These are phyloP conservation scores for Stenocarpella maydis DNA, from an alignment of 2,329 filamentous ascomycete genomes.

Conservation along the genomic window DNA sequence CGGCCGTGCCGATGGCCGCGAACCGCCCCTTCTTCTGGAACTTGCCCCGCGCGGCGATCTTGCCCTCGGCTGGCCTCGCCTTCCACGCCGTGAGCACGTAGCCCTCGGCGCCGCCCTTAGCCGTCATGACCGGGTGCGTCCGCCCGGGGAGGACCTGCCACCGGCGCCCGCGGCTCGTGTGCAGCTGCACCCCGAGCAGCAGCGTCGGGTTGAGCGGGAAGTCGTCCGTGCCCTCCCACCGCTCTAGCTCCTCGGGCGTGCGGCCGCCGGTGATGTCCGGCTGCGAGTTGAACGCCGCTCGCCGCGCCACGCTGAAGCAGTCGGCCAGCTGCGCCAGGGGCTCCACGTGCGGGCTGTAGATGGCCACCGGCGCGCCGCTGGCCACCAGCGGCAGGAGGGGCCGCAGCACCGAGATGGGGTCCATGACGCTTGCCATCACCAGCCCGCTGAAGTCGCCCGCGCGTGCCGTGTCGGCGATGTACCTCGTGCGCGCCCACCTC, in stretches of 20 bases:
- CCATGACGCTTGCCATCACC: slow-evolving; percentile 83
- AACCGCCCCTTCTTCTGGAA: slow-evolving; percentile 66
- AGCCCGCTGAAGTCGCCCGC: slow-evolving; percentile 84
- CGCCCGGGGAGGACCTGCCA: slow-evolving; percentile 94
- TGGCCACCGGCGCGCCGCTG: slow-evolving; percentile 83
- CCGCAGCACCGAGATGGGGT: slow-evolving; percentile 77
- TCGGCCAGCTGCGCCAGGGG: slow-evolving; percentile 81
- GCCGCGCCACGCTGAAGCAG: slow-evolving; percentile 81
- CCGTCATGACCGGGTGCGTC: slow-evolving; percentile 95
- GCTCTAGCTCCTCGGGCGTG: slow-evolving; percentile 59
- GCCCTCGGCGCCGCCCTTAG: slow-evolving; percentile 85
- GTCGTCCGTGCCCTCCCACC: slow-evolving; percentile 70
- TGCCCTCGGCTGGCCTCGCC: slow-evolving; percentile 80
- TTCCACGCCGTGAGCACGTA: slow-evolving; percentile 87
- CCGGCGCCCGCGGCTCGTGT: slow-evolving; percentile 78
- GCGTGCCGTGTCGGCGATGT: slow-evolving; percentile 78
- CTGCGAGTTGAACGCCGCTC: slow-evolving; percentile 73
- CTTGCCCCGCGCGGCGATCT: slow-evolving; percentile 83
- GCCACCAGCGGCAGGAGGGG: slow-evolving; percentile 81
- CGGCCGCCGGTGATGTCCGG: slow-evolving; percentile 56
- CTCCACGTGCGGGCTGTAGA: slow-evolving; percentile 85
- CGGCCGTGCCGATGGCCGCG: slow-evolving; percentile 25
- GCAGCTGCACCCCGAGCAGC: slow-evolving; percentile 79
- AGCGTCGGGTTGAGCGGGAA: slow-evolving; percentile 90
- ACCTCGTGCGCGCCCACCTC: slow-evolving; percentile 76